A percentile compares a stretch with the other conserved stretches of the same genome.
Evolutionary conservation across 805 yeast genomes (phyloP).

Genomic region (Aciculoconidium aculeatum): DNA sequence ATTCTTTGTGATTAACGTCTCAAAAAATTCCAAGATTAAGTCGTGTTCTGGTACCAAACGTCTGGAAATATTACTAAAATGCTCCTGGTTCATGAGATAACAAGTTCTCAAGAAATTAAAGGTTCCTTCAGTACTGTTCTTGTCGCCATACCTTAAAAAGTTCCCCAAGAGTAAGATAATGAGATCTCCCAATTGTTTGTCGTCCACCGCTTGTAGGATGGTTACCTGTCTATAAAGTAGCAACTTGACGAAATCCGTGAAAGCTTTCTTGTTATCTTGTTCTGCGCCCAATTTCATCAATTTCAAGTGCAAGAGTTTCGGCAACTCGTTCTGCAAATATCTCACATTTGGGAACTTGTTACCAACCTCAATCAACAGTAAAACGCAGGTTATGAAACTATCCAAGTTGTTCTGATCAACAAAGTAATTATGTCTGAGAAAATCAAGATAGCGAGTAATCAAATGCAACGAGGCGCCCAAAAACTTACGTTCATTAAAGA

Average conservation of each 20-base stretch:
- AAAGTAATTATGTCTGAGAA: slow-evolving; percentile 22
- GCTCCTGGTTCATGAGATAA: slow-evolving; percentile 24
- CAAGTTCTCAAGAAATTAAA: slow-evolving; percentile 33
- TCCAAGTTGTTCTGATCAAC: slow-evolving; percentile 18
- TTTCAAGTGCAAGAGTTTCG: slow-evolving; percentile 22
- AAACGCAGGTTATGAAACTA: slow-evolving; percentile 21
- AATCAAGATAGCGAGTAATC: slow-evolving; percentile 24
- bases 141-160: slow-evolving; percentile 17
- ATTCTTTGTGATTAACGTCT: slow-evolving; percentile 24
- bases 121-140: slow-evolving; percentile 13
- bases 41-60: slow-evolving; percentile 13
- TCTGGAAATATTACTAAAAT: slow-evolving; percentile 14
- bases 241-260: slow-evolving; percentile 19
- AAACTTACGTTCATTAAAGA: slow-evolving; percentile 28
- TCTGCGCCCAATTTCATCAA: slow-evolving; percentile 18
- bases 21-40: slow-evolving; percentile 26
- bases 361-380: slow-evolving; percentile 26
- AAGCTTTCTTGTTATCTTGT: slow-evolving; percentile 6
- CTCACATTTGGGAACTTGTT: slow-evolving; percentile 6
- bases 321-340: slow-evolving; percentile 20
- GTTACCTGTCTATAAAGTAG: slow-evolving; percentile 29
- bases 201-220: slow-evolving; percentile 27
- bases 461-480: slow-evolving; percentile 21
- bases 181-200: slow-evolving; percentile 27
- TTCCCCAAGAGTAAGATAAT: slow-evolving; percentile 28